phyloP scores from a whole-genome alignment of 768 basidiomycete genomes.

The Peribolospora kevripleyi region DNA sequence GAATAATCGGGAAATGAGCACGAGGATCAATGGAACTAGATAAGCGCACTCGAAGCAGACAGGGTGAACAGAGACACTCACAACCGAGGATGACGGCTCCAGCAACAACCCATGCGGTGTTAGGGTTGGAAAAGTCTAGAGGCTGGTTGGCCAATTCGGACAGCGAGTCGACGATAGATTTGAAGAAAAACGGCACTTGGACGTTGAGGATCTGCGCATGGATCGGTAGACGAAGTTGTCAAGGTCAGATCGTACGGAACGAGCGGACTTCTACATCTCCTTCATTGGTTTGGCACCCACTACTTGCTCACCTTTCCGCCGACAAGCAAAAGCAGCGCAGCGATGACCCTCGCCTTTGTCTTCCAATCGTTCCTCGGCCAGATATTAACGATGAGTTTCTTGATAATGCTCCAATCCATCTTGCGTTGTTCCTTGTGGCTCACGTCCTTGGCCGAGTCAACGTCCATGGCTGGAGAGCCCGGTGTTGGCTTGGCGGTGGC shows the following conservation, averaged over 20 bases:
- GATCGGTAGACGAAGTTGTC: background rate
- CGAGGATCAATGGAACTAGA: background rate
- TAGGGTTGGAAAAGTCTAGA: slow-evolving; percentile 22
- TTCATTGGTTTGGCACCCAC: background rate
- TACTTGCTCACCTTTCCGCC: slow-evolving; percentile 48
- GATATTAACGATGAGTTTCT: slow-evolving; percentile 57
- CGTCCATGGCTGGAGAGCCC: no score
- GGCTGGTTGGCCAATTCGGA: slow-evolving; percentile 35
- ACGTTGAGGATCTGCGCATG: slow-evolving; percentile 61
- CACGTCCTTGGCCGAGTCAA: background rate
- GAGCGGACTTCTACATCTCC: background rate
- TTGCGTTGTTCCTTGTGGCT: slow-evolving; percentile 30
- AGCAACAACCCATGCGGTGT: slow-evolving; percentile 68
- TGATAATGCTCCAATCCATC: slow-evolving; percentile 70
- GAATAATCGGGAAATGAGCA: slow-evolving; percentile 1
- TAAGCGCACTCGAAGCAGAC: background rate
- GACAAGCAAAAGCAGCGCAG: slow-evolving; percentile 57
- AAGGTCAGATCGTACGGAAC: background rate
- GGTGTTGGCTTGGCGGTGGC: no score
- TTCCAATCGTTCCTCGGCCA: slow-evolving; percentile 61
- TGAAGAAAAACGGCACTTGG: slow-evolving; percentile 94
- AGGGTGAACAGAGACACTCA: slow-evolving; percentile 24
- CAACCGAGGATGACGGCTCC: slow-evolving; percentile 81
- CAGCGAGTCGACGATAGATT: slow-evolving; percentile 65
- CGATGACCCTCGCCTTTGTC: slow-evolving; percentile 53